Evolutionary conservation across 495 filamentous ascomycete species (phyloP).

Genomic region (Podospora fimiseda): DNA sequence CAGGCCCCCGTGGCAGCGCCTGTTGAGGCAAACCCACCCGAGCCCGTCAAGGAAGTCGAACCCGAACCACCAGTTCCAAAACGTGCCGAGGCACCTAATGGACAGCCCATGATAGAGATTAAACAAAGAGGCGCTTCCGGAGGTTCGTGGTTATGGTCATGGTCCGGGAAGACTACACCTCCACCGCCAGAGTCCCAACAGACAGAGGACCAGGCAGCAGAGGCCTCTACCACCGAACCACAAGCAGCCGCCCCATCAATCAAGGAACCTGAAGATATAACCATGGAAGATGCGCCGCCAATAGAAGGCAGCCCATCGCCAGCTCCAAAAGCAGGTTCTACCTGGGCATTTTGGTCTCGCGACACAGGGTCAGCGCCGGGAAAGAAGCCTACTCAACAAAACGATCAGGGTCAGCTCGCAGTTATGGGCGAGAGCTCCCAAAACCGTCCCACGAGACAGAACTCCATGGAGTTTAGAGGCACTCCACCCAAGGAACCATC

Average conservation of each 20-base stretch:
- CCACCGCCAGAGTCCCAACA: constrained; percentile 1
- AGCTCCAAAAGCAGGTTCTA: constrained; percentile 51
- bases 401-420: constrained; percentile 59
- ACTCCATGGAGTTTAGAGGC: constrained; percentile 44
- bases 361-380: constrained; percentile 44
- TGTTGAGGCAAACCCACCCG: neutral
- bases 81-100: constrained; percentile 16
- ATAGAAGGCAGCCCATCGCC: constrained; percentile 17
- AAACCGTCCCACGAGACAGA: constrained; percentile 54
- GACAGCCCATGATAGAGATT: constrained; percentile 7
- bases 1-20: constrained; percentile 10
- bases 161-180: constrained; percentile 22
- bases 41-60: constrained; percentile 12
- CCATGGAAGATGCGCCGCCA: constrained; percentile 35
- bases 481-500: constrained; percentile 33
- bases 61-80: constrained; percentile 19
- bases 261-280: constrained; percentile 29
- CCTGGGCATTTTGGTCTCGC: constrained; percentile 82
- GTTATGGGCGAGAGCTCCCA: constrained; percentile 62
- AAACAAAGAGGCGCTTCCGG: constrained; percentile 17
- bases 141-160: constrained; percentile 49
- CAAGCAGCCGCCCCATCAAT: constrained; percentile 13
- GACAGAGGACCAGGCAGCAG: neutral
- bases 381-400: constrained; percentile 20
- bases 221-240: constrained; percentile 16